Evolutionary conservation across 2,329 filamentous ascomycete species (phyloP), one percentile per base, ranked within the genome.

Genomic region (Pestalotiopsis sp.): DNA sequence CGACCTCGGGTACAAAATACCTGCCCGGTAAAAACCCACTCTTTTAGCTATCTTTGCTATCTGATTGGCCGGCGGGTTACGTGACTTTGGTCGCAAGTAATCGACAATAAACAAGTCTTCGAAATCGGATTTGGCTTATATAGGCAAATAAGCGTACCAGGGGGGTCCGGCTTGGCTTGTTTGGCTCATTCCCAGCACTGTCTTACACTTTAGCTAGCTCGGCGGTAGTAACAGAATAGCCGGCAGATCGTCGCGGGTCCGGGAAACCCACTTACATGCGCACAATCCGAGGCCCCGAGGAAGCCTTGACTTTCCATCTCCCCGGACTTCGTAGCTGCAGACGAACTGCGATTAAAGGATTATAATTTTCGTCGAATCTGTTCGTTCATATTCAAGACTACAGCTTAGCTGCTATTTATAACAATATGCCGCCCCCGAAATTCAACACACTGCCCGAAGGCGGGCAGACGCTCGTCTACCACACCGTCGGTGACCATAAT

Each of bases 391-490:
- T 17, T 7, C 7, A n/a, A 23, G 14, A 13, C 57, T 27, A 13
- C 25, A 27, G 17, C 12, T n/a, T 14, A 27, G 7, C 17, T 17
- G 4, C 31, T 11, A 36, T 2, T 3, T 9, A 36, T 36, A 27
- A 5, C 13, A 62, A 12, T 2, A 62, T 62, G 59, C 23, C 57
- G 11, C 59, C 59, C 11, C 31, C 31, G 38, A 36, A 25, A 0
- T 25, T 25, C 5, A n/a, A 27, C 9, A 62, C 5, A 13, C 59
- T 52, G 4, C 64, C 64, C 4, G 49, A 36, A 9, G 64, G 64
- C 41, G 25, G 9, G 11, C 64, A 58, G 39, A 66, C 64, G 14
- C 45, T 66, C 11, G 64, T 57, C 20, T 66, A 66, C 41, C 41
- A 38, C 64, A 57, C 20, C 11, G 41, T 57, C 17, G 64, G 31